Percentiles rank a stretch among this genome's conserved stretches.
Evolutionary conservation across 2,329 filamentous ascomycete species (phyloP).

Genomic region (Monilinia polystroma): DNA sequence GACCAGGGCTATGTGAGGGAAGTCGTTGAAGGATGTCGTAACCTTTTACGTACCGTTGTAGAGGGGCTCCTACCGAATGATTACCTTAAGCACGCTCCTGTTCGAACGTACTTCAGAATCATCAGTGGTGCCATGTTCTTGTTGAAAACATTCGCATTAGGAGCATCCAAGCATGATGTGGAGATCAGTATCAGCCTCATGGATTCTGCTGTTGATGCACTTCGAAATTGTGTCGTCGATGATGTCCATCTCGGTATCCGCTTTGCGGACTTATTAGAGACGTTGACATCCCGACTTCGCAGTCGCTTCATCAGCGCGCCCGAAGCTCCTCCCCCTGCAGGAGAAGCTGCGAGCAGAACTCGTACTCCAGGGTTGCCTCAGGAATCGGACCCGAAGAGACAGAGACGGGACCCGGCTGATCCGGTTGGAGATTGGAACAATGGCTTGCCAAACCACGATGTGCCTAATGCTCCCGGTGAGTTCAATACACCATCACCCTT

Average conservation of each 20-base stretch:
- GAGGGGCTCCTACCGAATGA: slow-evolving; percentile 71
- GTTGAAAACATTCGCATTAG: slow-evolving; percentile 79
- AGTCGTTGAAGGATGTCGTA: slow-evolving; percentile 75
- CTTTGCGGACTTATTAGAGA: slow-evolving; percentile 80
- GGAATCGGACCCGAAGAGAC: slow-evolving; percentile 39
- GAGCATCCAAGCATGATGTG: slow-evolving; percentile 75
- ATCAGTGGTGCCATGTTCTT: slow-evolving; percentile 83
- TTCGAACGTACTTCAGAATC: slow-evolving; percentile 83
- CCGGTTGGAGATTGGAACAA: slow-evolving; percentile 38
- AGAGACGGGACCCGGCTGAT: slow-evolving; percentile 33
- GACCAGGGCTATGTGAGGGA: slow-evolving; percentile 74
- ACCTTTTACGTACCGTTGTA: slow-evolving; percentile 73
- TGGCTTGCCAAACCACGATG: slow-evolving; percentile 33
- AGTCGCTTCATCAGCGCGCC: slow-evolving; percentile 71
- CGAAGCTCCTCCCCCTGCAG: slow-evolving; percentile 43
- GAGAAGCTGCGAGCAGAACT: slow-evolving; percentile 26
- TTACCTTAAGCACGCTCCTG: slow-evolving; percentile 78
- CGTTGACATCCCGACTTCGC: slow-evolving; percentile 70
- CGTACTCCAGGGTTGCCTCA: slow-evolving; percentile 38
- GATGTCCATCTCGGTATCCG: slow-evolving; percentile 83
- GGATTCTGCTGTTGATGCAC: slow-evolving; percentile 69
- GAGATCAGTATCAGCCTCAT: slow-evolving; percentile 72
- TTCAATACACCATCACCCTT: not conserved
- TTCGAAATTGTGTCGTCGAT: slow-evolving; percentile 77
- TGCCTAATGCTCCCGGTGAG: slow-evolving; percentile 33